Base-by-base conservation (phyloP, 257 asterid genomes). In the Salvia rosmarinus region DNA sequence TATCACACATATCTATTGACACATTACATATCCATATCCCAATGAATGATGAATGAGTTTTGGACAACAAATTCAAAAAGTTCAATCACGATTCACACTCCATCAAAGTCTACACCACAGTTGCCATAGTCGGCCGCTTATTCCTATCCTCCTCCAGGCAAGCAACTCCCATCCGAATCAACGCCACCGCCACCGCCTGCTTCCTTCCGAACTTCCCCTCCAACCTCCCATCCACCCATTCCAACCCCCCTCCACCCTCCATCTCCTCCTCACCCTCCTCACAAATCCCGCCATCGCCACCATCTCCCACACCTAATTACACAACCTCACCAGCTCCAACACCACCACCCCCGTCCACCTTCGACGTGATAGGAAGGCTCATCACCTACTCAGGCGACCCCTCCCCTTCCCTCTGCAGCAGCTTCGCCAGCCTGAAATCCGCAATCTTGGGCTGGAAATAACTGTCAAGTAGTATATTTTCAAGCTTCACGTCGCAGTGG, bases 401-500 rank as follows among this genome's bases (percentile, higher is more conserved):
- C 84, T 78, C 73, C 17, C 84, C 83, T 19, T 80, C 95, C 68
- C 84, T 75, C 71, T 79, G 86, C 6, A 78, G 61, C 73, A 88
- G 83, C 63, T 81, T 84, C 2, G 95, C 91, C 43, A 86, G 73
- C 59, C 89, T 91, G 37, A 85, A 88, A 75, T 88, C 95, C 0
- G 91, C 86, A 9, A 88, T 84, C 67, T 88, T 88, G 23, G 91
- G 87, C 46, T 59, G 71, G 64, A 82, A 75, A 3, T 83, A 81
- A 13, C 76, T 1, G 32, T 88, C 91, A 3, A 85, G 81, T 32
- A 88, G 91, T 63, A 88, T 81, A 32, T 88, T 88, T 5, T 84
- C 87, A 0, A 89, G 95, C 74, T 88, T 88, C 50, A 85, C 87
- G 25, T 89, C 92, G 12, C 92, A 82, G 35, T 89, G 96, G 43